Evolutionary conservation across 176 grass and related monocot species (phyloP).

Genomic region (Dendrocalamus sinicus): DNA sequence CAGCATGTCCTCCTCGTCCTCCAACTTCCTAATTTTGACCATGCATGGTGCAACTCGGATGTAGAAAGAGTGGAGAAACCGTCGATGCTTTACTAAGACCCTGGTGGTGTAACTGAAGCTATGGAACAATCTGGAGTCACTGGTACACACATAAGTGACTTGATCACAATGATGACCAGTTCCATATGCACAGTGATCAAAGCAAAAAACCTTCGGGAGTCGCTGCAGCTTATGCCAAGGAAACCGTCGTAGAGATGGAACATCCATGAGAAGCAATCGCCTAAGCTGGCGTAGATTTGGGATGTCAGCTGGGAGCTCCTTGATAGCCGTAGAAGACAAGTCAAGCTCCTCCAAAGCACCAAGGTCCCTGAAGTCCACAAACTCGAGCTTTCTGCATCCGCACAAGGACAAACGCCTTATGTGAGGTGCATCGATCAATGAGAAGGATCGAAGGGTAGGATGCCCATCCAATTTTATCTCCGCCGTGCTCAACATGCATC

Average conservation of each 20-base stretch:
- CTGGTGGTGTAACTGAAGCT: fast-evolving
- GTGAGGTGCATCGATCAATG: not conserved
- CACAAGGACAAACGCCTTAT: not conserved
- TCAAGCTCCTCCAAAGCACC: slow-evolving; percentile 32
- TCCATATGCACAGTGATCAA: not conserved
- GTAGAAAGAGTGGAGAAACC: not conserved
- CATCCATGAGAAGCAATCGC: not conserved
- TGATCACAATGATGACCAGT: not conserved
- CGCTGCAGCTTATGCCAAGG: slow-evolving; percentile 30
- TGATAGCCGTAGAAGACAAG: not conserved
- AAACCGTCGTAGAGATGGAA: slow-evolving; percentile 1
- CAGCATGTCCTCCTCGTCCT: not conserved
- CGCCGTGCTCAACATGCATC: not conserved
- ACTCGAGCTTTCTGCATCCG: not conserved
- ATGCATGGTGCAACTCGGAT: slow-evolving; percentile 1
- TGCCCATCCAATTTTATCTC: not conserved
- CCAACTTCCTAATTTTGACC: not conserved
- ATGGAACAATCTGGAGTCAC: slow-evolving; percentile 13
- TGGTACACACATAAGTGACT: not conserved
- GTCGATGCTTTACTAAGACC: fast-evolving
- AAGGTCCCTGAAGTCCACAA: not conserved
- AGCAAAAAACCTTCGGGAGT: not conserved
- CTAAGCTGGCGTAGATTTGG: not conserved
- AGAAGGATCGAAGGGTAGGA: not conserved
- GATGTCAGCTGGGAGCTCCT: not conserved